Evolutionary conservation across 306 rosid genomes (phyloP), one percentile per base, ranked within the genome.

Genomic region (Cicer yamashitae): DNA sequence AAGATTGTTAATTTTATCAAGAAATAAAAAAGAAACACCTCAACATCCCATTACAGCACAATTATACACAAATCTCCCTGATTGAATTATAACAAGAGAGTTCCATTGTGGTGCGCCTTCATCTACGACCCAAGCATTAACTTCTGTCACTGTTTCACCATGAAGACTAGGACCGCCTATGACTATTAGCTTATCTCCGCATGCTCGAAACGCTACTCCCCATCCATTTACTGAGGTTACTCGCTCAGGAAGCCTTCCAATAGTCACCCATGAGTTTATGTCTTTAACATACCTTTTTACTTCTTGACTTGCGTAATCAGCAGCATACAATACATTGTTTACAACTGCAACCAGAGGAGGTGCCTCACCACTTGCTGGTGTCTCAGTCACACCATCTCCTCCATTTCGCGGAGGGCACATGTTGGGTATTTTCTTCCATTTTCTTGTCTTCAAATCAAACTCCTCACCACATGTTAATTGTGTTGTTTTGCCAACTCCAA

Each of bases 311-410:
- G 75, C 86, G 78, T 82, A 64, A 81, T 93, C 90, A 8, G 96
- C 98, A 50, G 93, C 87, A 84, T 89, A 93, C 82, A 93, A 59
- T 0, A 61, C 70, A 76, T 93, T 79, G 3, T 91, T 86, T n/a
- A 91, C 93, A 68, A 89, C 98, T 20, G 96, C 98, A 61, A 93
- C 68, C 75, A 93, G 82, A 77, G 98, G 98, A 67, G 98, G 98
- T 25, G 98, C 91, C 66, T 78, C 91, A 38, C 81, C 65, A 46
- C 78, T 60, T 65, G 79, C 54, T 15, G 65, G 71, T 14, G 59
- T 67, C 77, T 61, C 82, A 73, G 12, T 40, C 17, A 2, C 56
- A 76, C 83, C 88, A 69, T 20, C 71, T 52, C 56, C 87, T 53
- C 54, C 82, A 46, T 53, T 81, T 76, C 68, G 78, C 4, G 84